Evolutionary conservation across 768 basidiomycete species (phyloP).

Genomic region (Lactarius quietus): DNA sequence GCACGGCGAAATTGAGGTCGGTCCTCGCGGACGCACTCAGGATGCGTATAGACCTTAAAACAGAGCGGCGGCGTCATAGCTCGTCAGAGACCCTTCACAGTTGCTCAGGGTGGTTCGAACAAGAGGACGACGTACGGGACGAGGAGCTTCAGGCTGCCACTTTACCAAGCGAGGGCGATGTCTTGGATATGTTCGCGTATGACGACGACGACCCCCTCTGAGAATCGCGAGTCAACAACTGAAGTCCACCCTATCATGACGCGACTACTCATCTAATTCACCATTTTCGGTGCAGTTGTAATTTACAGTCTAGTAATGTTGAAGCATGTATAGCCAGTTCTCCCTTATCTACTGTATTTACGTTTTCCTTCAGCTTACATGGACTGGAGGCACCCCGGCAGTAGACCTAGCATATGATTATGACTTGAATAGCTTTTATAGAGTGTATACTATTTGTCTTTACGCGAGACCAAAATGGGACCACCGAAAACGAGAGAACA

Average conservation of each 20-base stretch:
- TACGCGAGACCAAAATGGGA: too few relatives aligned
- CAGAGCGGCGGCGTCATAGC: conserved; percentile 6
- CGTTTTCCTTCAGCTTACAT: too few relatives aligned
- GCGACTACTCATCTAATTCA: background rate
- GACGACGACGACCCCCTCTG: conserved; percentile 16
- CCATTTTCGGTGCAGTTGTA: background rate
- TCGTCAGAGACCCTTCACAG: background rate
- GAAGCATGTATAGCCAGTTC: background rate
- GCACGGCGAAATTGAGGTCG: conserved; percentile 4
- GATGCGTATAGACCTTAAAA: conserved; percentile 15
- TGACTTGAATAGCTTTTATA: too few relatives aligned
- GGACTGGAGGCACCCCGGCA: too few relatives aligned
- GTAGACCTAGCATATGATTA: too few relatives aligned
- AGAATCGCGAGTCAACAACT: background rate
- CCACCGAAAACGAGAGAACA: too few relatives aligned
- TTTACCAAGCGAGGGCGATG: conserved; percentile 17
- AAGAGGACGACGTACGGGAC: background rate
- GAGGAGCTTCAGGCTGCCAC: background rate
- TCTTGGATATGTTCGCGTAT: conserved; percentile 22
- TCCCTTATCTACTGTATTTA: background rate
- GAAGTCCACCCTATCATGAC: background rate
- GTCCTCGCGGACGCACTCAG: conserved; percentile 20
- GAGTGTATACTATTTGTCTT: too few relatives aligned
- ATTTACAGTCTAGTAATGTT: background rate
- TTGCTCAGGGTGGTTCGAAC: background rate